Conservation (phyloP, 2,329 filamentous ascomycete species). For the Blastomyces percursus region DNA sequence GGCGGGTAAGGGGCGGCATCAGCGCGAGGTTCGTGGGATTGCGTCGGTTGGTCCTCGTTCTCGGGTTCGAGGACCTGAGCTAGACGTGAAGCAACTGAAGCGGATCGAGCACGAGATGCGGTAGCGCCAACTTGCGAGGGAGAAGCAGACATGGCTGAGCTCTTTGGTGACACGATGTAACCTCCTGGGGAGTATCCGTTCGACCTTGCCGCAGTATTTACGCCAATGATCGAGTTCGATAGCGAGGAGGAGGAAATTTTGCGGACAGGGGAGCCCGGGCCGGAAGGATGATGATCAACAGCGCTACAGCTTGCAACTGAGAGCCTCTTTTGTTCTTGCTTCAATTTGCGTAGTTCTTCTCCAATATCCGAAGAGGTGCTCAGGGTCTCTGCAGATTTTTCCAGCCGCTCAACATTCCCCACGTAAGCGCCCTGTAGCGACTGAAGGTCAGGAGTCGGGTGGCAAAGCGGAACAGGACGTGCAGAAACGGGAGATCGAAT, state of each 20-base stretch:
- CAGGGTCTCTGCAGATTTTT: slow-evolving; percentile 39
- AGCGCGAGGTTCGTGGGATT: slow-evolving; percentile 15
- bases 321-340: slow-evolving; percentile 34
- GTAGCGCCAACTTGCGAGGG: slow-evolving; percentile 16
- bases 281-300: not conserved
- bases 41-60: slow-evolving; percentile 22
- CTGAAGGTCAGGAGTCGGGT: slow-evolving; percentile 41
- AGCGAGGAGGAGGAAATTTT: slow-evolving; percentile 30
- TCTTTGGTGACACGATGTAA: slow-evolving; percentile 31
- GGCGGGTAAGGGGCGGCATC: slow-evolving; percentile 15
- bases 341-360: slow-evolving; percentile 37
- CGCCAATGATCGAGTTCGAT: slow-evolving; percentile 32
- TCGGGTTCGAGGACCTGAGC: slow-evolving; percentile 32
- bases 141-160: slow-evolving; percentile 31
- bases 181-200: slow-evolving; percentile 32
- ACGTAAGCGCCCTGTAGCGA: slow-evolving; percentile 41
- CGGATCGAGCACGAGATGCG: slow-evolving; percentile 25
- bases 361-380: slow-evolving; percentile 39
- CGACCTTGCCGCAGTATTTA: slow-evolving; percentile 27
- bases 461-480: slow-evolving; percentile 34
- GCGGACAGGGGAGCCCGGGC: slow-evolving; percentile 15
- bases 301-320: slow-evolving; percentile 20
- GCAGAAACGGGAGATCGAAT: slow-evolving; percentile 33
- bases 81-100: slow-evolving; percentile 29
- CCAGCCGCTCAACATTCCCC: slow-evolving; percentile 40